These are phyloP conservation scores for Leishmania braziliensis DNA, from an alignment of 208 protist genomes.

Conservation along the genomic window DNA sequence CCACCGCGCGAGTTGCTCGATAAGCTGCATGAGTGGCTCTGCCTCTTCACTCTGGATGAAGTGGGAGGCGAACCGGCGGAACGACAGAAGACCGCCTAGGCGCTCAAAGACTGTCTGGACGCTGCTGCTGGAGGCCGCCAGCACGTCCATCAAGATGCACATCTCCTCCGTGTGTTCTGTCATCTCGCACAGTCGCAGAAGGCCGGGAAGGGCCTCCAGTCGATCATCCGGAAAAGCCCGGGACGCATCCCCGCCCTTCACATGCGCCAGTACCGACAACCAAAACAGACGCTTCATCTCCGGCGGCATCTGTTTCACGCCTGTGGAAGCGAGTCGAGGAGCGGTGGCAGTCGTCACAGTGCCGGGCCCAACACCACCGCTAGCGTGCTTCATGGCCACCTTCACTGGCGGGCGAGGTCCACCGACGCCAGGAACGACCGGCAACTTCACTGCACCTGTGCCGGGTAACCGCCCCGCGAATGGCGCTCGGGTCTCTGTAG, in stretches of 20 bases:
- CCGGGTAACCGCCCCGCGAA: conserved; percentile 32
- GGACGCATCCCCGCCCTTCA: conserved; percentile 50
- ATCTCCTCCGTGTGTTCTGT: conserved; percentile 63
- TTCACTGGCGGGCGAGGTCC: conserved; percentile 28
- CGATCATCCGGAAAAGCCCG: conserved; percentile 70
- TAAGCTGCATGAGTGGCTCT: conserved; percentile 48
- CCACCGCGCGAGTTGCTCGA: conserved; percentile 62
- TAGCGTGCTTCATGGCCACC: conserved; percentile 28
- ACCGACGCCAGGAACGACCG: conserved; percentile 18
- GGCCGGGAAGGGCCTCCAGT: conserved; percentile 44
- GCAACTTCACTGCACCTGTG: conserved; percentile 16
- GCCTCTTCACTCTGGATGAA: conserved; percentile 39
- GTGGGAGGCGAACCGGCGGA: conserved; percentile 64
- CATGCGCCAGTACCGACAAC: conserved; percentile 63
- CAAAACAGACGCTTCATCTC: conserved; percentile 78
- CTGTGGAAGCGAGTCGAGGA: conserved; percentile 25
- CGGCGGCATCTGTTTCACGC: conserved; percentile 58
- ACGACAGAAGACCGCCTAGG: conserved; percentile 61
- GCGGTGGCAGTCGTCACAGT: conserved; percentile 10
- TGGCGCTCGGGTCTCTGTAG: conserved; percentile 11
- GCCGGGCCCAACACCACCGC: conserved; percentile 17
- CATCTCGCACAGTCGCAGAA: conserved; percentile 79
- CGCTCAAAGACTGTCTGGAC: conserved; percentile 73
- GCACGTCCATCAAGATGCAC: conserved; percentile 53
- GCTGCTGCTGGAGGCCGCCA: conserved; percentile 52